Percentiles rank a stretch among this genome's conserved stretches.
Evolutionary conservation across 148 eudicot species (phyloP).

Genomic region (Rhododendron ovatum): DNA sequence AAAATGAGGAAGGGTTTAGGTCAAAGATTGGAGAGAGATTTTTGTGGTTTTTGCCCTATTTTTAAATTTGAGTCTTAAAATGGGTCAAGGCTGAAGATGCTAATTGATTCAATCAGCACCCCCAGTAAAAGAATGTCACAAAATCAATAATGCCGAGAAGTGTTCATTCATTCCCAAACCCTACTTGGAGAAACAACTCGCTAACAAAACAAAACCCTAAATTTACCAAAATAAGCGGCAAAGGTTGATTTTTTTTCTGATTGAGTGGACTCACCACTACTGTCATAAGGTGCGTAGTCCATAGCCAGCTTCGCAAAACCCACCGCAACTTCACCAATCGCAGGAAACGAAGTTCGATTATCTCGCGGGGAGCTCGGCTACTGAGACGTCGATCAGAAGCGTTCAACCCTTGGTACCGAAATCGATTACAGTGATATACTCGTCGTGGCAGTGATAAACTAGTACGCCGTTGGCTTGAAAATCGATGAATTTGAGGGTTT

Average conservation of each 20-base stretch:
- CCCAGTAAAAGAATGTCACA: neutral
- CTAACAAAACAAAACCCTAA: slow-evolving; percentile 4
- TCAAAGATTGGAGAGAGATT: no score
- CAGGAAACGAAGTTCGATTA: neutral
- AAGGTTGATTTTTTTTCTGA: neutral
- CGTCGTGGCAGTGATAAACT: neutral
- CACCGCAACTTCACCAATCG: neutral
- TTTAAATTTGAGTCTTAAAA: no score
- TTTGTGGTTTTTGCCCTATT: no score
- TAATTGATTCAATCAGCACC: neutral
- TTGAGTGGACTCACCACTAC: slow-evolving; percentile 32
- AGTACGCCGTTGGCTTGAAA: neutral
- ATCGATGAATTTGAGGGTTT: neutral
- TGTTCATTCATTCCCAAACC: neutral
- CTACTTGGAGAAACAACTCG: neutral
- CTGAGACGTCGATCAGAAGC: neutral
- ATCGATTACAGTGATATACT: neutral
- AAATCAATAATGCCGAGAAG: neutral
- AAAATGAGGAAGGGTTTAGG: no score
- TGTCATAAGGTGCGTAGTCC: slow-evolving; percentile 43
- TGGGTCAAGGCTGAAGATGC: no score
- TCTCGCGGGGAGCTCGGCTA: neutral
- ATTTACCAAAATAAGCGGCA: neutral
- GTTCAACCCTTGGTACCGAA: neutral
- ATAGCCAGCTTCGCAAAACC: slow-evolving; percentile 31